These are phyloP conservation scores for Vigna unguiculata DNA, from an alignment of 306 rosid genomes.

Conservation along the genomic window DNA sequence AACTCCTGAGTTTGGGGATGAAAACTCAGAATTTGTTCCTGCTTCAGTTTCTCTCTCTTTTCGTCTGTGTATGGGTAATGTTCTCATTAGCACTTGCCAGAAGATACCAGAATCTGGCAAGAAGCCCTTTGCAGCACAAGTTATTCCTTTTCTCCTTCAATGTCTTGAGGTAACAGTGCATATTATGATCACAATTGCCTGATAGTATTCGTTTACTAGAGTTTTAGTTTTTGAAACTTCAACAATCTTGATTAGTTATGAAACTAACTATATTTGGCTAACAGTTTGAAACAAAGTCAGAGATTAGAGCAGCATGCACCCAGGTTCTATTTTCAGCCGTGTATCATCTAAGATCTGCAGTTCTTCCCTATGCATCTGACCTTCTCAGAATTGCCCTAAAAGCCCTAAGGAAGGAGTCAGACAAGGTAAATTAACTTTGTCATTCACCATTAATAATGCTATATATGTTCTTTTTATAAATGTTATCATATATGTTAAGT, in stretches of 20 bases:
- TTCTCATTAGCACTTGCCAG: conserved; percentile 86
- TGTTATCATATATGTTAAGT: background rate
- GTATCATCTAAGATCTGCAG: conserved; percentile 73
- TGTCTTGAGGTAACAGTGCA: conserved; percentile 66
- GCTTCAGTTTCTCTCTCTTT: conserved; percentile 60
- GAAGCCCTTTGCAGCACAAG: conserved; percentile 59
- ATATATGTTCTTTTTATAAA: background rate
- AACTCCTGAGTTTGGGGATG: conserved; percentile 43
- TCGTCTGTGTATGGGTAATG: conserved; percentile 90
- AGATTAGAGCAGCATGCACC: conserved; percentile 83
- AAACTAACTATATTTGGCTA: conserved; percentile 38
- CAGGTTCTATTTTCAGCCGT: conserved; percentile 89
- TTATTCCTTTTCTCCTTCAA: conserved; percentile 66
- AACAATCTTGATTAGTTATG: conserved; percentile 33
- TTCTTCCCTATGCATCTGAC: conserved; percentile 67
- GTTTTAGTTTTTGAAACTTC: conserved; percentile 30
- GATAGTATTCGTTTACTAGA: conserved; percentile 6
- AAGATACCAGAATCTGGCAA: conserved; percentile 67
- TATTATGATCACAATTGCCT: conserved; percentile 14
- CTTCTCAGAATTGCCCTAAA: conserved; percentile 75
- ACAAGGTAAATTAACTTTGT: conserved; percentile 60
- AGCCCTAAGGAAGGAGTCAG: conserved; percentile 65
- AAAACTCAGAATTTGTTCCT: conserved; percentile 30
- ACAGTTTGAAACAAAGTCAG: conserved; percentile 61
- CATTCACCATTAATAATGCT: background rate